phyloP scores from a whole-genome alignment of 2,329 filamentous ascomycete species.

The Botrytis elliptica region DNA sequence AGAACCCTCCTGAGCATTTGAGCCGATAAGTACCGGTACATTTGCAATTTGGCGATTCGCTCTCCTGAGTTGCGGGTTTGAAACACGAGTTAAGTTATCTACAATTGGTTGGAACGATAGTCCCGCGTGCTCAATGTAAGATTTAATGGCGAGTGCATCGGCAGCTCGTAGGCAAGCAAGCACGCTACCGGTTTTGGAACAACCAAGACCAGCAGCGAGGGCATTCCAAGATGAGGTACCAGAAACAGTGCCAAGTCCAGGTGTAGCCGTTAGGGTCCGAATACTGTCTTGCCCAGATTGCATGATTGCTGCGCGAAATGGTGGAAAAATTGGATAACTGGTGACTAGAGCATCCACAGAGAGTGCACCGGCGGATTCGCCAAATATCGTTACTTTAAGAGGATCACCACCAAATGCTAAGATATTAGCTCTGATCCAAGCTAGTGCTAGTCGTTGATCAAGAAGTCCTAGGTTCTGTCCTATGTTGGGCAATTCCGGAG shows the following conservation, averaged over 20 bases:
- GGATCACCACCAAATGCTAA: constrained; percentile 67
- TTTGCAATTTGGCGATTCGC: constrained; percentile 7
- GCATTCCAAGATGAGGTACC: constrained; percentile 3
- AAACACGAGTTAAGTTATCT: constrained; percentile 8
- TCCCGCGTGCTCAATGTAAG: constrained; percentile 1
- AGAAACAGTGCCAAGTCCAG: neutral
- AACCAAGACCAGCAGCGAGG: neutral
- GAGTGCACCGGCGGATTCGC: constrained; percentile 60
- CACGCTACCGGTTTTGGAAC: neutral
- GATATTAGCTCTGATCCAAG: constrained; percentile 79
- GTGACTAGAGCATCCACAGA: constrained; percentile 77
- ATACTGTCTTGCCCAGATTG: constrained; percentile 53
- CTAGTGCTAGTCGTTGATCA: constrained; percentile 68
- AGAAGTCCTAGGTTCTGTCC: constrained; percentile 63
- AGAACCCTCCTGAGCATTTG: constrained; percentile 14
- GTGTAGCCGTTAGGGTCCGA: neutral
- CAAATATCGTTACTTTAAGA: constrained; percentile 46
- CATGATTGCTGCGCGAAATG: constrained; percentile 80
- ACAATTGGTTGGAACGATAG: neutral
- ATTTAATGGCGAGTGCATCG: constrained; percentile 7
- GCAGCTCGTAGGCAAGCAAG: constrained; percentile 14
- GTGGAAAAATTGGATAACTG: constrained; percentile 66
- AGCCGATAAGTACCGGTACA: constrained; percentile 15
- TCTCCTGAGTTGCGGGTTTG: neutral
- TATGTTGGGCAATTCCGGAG: constrained; percentile 1